Percentiles rank a stretch among this genome's conserved stretches.
Conservation (phyloP, 139 green algal genomes). For the Microglena sp. region DNA sequence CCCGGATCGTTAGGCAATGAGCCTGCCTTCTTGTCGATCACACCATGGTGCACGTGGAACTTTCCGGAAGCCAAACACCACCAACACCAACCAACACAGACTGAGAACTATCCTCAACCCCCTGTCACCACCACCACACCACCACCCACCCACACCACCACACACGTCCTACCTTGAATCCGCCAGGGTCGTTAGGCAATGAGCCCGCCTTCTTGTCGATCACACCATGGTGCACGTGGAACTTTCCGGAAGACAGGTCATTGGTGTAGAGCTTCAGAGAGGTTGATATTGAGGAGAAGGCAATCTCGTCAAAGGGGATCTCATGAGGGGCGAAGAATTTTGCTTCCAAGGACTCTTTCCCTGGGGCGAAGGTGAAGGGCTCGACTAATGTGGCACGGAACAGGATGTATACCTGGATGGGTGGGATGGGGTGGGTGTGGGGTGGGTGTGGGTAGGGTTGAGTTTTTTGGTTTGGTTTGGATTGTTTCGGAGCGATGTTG, state of each 20-base stretch:
- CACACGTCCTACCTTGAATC: neutral
- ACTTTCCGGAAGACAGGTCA: neutral
- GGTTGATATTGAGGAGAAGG: conserved; percentile 59
- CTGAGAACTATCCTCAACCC: too few relatives aligned
- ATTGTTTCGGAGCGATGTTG: too few relatives aligned
- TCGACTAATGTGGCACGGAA: conserved; percentile 39
- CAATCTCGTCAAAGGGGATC: conserved; percentile 64
- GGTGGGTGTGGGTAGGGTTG: too few relatives aligned
- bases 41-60: conserved; percentile 63
- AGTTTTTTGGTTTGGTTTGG: too few relatives aligned
- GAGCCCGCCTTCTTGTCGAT: neutral
- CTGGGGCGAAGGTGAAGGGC: conserved; percentile 34
- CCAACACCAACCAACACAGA: neutral
- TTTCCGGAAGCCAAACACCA: conserved; percentile 8
- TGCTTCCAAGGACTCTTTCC: conserved; percentile 61
- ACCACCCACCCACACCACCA: too few relatives aligned
- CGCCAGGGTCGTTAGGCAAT: neutral
- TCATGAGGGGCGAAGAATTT: conserved; percentile 52
- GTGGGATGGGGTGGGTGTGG: too few relatives aligned
- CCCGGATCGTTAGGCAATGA: conserved; percentile 49
- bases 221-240: neutral
- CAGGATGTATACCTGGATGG: conserved; percentile 64
- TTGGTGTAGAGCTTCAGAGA: conserved; percentile 25
- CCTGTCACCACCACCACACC: neutral
- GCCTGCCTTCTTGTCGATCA: conserved; percentile 59